phyloP scores from a whole-genome alignment of 192 early-diverging fungal species.

The Lunasporangiospora selenospora region DNA sequence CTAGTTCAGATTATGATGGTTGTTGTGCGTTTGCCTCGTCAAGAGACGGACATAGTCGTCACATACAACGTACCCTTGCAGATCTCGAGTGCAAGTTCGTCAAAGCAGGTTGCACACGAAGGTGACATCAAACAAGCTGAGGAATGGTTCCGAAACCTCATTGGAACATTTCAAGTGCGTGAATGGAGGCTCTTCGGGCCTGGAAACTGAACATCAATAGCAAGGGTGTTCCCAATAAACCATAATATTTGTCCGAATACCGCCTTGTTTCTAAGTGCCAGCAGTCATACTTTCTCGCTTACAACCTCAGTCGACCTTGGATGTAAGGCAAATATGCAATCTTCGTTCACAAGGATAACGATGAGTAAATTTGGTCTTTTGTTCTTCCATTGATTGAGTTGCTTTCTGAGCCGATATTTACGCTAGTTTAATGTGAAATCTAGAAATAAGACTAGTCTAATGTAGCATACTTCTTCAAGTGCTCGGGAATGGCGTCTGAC shows the following conservation, averaged over 20 bases:
- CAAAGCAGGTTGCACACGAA: conserved; percentile 42
- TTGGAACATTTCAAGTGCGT: conserved; percentile 52
- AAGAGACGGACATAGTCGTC: conserved; percentile 79
- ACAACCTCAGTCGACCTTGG: too few relatives aligned
- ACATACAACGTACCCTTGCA: conserved; percentile 74
- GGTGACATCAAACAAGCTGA: conserved; percentile 45
- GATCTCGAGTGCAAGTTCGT: conserved; percentile 59
- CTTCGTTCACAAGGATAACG: too few relatives aligned
- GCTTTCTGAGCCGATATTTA: too few relatives aligned
- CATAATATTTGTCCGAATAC: too few relatives aligned
- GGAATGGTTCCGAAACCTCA: conserved; percentile 51
- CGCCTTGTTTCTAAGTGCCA: too few relatives aligned
- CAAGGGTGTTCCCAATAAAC: too few relatives aligned
- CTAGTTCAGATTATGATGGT: conserved; percentile 72
- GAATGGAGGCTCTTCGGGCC: conserved; percentile 67
- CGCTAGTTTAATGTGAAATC: too few relatives aligned
- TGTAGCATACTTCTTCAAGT: conserved; percentile 87
- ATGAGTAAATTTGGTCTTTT: too few relatives aligned
- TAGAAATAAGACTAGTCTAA: too few relatives aligned
- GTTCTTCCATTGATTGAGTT: too few relatives aligned
- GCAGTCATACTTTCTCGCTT: too few relatives aligned
- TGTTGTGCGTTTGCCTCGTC: conserved; percentile 70
- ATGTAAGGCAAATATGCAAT: too few relatives aligned
- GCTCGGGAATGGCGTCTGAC: conserved; percentile 76
- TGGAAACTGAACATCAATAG: background rate